These are phyloP conservation scores for Apiotrichum porosum DNA, from an alignment of 1,284 basidiomycete genomes.

Conservation along the genomic window DNA sequence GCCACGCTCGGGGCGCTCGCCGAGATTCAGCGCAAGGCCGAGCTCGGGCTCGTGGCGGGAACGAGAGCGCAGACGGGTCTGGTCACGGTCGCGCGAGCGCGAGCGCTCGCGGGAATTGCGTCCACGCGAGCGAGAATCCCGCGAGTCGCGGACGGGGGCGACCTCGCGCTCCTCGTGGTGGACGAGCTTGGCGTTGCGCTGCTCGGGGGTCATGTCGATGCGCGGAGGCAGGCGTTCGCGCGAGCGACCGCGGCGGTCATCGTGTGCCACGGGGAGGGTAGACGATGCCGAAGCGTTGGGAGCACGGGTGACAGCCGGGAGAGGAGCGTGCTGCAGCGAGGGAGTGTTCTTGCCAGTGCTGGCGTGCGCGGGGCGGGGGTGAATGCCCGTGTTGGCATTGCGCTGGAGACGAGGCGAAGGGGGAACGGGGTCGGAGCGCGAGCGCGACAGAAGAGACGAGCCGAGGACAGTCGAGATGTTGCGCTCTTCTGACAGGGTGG, in stretches of 20 bases:
- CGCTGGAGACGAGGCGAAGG: constrained; percentile 19
- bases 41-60: constrained; percentile 5
- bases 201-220: constrained; percentile 15
- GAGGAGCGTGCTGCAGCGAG: background rate
- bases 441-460: constrained; percentile 33
- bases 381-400: constrained; percentile 4
- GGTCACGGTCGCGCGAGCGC: constrained; percentile 8
- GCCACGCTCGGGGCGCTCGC: constrained; percentile 1
- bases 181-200: constrained; percentile 13
- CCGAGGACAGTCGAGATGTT: constrained; percentile 13
- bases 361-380: constrained; percentile 9
- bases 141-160: constrained; percentile 24
- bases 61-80: constrained; percentile 4
- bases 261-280: background rate
- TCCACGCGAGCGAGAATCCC: constrained; percentile 15
- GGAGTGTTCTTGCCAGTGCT: background rate
- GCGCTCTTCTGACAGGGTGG: constrained; percentile 11
- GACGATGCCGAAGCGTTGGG: background rate
- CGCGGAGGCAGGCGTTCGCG: constrained; percentile 29
- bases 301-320: constrained; percentile 10
- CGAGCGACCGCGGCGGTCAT: constrained; percentile 28
- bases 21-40: constrained; percentile 11
- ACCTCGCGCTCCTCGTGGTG: constrained; percentile 40
- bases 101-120: constrained; percentile 22
- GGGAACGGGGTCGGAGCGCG: constrained; percentile 40